Evolutionary conservation across 1,284 basidiomycete genomes (phyloP).

Genomic region (Cryptococcus jaspeensis): DNA sequence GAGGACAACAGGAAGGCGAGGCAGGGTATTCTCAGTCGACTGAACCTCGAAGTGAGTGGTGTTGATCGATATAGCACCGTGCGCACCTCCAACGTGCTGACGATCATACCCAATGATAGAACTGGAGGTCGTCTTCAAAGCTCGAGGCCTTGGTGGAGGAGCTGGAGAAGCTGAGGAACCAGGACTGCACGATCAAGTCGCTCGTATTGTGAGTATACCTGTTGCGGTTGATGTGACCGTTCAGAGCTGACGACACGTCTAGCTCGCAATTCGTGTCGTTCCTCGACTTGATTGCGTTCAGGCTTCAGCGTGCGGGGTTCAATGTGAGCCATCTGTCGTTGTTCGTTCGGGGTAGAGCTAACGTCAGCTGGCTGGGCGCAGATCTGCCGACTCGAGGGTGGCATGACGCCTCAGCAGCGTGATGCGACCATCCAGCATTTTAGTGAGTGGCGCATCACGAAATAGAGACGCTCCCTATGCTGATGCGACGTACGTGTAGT

Average conservation of each 20-base stretch:
- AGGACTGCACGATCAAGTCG: slow-evolving; percentile 92
- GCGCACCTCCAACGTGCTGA: background rate
- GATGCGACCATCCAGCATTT: slow-evolving; percentile 94
- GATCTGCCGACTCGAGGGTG: slow-evolving; percentile 92
- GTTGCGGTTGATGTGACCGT: background rate
- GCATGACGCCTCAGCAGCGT: slow-evolving; percentile 93
- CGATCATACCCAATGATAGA: slow-evolving; percentile 29
- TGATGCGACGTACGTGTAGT: slow-evolving; percentile 61
- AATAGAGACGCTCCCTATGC: too few relatives aligned
- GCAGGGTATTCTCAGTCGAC: slow-evolving; percentile 89
- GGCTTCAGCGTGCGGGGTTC: slow-evolving; percentile 89
- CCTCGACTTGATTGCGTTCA: slow-evolving; percentile 80
- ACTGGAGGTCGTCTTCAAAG: slow-evolving; percentile 94
- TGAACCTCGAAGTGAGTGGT: slow-evolving; percentile 67
- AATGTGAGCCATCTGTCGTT: slow-evolving; percentile 56
- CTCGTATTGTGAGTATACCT: slow-evolving; percentile 73
- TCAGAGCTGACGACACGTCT: background rate
- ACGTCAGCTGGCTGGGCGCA: slow-evolving; percentile 39
- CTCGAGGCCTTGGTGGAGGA: slow-evolving; percentile 97
- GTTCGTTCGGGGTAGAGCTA: background rate
- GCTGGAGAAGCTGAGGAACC: slow-evolving; percentile 73
- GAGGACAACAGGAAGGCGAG: slow-evolving; percentile 61
- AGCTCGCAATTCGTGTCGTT: slow-evolving; percentile 48
- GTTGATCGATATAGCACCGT: background rate
- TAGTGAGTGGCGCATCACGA: too few relatives aligned